Evolutionary conservation across 192 early-diverging fungal genomes (phyloP), one percentile per base, ranked within the genome.

Genomic region (Rhizophagus sp.): DNA sequence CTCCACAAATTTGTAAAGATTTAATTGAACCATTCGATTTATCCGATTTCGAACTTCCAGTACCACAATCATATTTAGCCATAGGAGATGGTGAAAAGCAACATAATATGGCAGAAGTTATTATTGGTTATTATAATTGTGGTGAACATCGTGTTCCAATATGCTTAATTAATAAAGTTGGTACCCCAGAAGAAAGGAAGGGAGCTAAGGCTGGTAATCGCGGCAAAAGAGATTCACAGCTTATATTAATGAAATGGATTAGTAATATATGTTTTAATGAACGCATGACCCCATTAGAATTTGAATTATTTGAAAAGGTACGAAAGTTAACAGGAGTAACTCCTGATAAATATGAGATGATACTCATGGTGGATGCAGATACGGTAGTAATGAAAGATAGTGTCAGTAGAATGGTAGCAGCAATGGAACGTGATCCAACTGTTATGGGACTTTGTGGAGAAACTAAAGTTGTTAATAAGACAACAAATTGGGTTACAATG

Each of bases 401-500:
- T 47, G 86, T 99, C 64, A 88, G 86, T 30, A 90, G 93, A 75
- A 96, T 99, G 92, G 93, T 98, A 36, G 91, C 92, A 64, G 94
- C 94, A 36, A 96, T 99, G 95, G 91, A 91, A 80, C 96, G 95
- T 80, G 96, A 99, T 85, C 86, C 88, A 61, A 87, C 87, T 4
- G 95, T 99, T 83, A 98, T 99, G 95, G 97, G 97, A 22, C 87
- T 98, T 39, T 99, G 97, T 87, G 97, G 97, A 64, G 97, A 99
- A 84, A 99, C 97, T 36, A 87, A 95, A 82, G 97, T 99, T 82
- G 95, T 92, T 57, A 99, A 99, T 88, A 97, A 98, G 88, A 84
- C 85, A 8, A 86, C 91, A 0, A 91, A 89, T 67, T 94, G 95
- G 94, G 95, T 96, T 10, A 93, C 95, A 0, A 92, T 91, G 79